Evolutionary conservation across 2,329 filamentous ascomycete genomes (phyloP).

Genomic region (Aureobasidium subglaciale): DNA sequence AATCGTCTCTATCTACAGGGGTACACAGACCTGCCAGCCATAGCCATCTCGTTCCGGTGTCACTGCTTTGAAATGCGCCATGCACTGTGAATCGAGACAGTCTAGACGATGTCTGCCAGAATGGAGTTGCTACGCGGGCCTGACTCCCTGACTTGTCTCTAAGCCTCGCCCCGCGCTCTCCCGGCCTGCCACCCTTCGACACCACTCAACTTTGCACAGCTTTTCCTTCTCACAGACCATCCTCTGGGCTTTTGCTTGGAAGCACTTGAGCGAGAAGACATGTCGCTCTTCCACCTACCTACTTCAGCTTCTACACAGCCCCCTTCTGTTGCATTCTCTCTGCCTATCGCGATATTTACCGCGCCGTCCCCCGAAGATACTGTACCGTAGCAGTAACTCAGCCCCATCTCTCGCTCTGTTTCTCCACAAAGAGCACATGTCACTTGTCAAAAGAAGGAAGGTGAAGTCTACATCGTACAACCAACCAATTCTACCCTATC

Average conservation of each 20-base stretch:
- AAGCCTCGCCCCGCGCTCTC: neutral
- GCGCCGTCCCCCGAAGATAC: neutral
- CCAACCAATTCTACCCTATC: no score
- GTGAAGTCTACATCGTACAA: neutral
- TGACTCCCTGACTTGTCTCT: neutral
- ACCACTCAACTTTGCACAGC: neutral
- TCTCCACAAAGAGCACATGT: no score
- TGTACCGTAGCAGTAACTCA: neutral
- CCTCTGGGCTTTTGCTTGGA: constrained; percentile 2
- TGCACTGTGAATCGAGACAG: neutral
- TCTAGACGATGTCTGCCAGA: neutral
- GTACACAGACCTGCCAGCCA: neutral
- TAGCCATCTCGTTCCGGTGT: neutral
- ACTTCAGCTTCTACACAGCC: neutral
- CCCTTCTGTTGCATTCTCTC: neutral
- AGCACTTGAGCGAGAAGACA: neutral
- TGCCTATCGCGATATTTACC: neutral
- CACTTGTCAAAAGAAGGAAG: neutral
- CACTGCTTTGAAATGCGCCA: neutral
- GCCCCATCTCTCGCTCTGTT: no score
- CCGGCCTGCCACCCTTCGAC: neutral
- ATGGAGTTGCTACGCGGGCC: neutral
- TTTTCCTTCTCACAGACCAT: neutral
- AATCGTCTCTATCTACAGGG: neutral
- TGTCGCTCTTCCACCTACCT: no score